Evolutionary conservation across 202 grass and related monocot species (phyloP), one percentile per base, ranked within the genome.

Genomic region (Alloteropsis angusta): DNA sequence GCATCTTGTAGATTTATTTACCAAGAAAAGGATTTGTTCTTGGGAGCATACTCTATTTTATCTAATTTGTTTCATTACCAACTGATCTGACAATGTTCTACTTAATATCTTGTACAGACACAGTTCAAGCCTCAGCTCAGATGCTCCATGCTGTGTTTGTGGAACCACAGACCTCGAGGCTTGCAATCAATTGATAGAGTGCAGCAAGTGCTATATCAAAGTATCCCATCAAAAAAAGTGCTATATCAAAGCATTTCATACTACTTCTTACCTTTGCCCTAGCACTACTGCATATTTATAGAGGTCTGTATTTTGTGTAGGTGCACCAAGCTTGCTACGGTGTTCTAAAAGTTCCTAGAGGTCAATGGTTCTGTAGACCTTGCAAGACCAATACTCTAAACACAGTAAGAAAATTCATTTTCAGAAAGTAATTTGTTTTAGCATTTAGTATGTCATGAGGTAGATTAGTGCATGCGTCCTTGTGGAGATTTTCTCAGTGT

Each of bases 251-350:
- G n/a, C n/a, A n/a, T 61, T 76, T 83, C 34, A 58, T 67, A 87
- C 34, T 54, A 85, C 81, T 57, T 28, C 60, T 65, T 79, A 54
- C 18, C 12, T 86, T 46, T 59, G 21, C 47, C 21, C 26, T 66
- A 80, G 44, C 53, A 71, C 21, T 53, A 68, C 38, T 67, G 68
- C 81, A 73, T 88, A 83, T 73, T 84, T 77, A 82, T 74, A 62
- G 60, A 70, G 22, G 13, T 22, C 30, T 83, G 67, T 71, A 69
- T 81, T 81, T 66, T 62, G 13, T 90, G 77, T 85, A 98, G 95
- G 95, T 92, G 65, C 95, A 98, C 83, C 95, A 95, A 81, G 95
- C 89, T 65, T 98, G 95, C 67, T 98, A 98, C 87, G 96, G 96
- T 75, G 87, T 98, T 86, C 54, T 82, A 82, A 92, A 88, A 90